These are phyloP conservation scores for Beta macrorhiza DNA, from an alignment of 179 eudicot species.

Conservation along the genomic window DNA sequence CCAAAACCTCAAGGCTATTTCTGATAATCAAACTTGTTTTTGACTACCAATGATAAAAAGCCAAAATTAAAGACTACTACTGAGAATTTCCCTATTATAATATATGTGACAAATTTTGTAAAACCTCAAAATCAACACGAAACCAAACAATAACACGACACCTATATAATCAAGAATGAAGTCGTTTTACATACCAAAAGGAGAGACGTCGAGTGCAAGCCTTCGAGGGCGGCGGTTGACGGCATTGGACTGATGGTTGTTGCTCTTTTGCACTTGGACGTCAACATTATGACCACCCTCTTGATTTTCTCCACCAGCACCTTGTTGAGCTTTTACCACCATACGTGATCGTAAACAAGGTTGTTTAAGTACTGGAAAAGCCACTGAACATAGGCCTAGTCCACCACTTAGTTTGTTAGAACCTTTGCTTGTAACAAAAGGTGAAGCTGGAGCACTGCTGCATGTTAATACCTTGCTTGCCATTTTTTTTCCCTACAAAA, in stretches of 20 bases:
- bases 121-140: no score
- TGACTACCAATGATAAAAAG: no score
- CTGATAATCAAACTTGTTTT: no score
- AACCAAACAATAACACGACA: no score
- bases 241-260: slow-evolving; percentile 27
- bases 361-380: slow-evolving; percentile 18
- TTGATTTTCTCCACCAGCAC: slow-evolving; percentile 36
- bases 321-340: slow-evolving; percentile 45
- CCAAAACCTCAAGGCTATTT: no score
- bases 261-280: slow-evolving; percentile 29
- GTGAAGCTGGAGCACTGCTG: slow-evolving; percentile 4
- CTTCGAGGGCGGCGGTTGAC: slow-evolving; percentile 50
- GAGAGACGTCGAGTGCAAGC: slow-evolving; percentile 46
- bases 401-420: slow-evolving; percentile 16
- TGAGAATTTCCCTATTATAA: no score
- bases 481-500: slow-evolving; percentile 18
- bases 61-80: no score
- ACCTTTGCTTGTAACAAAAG: slow-evolving; percentile 18
- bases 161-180: no score
- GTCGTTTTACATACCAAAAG: slow-evolving; percentile 50
- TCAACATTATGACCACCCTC: slow-evolving; percentile 39
- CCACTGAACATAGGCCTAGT: slow-evolving; percentile 15
- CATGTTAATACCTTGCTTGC: slow-evolving; percentile 32
- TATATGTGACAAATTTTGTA: no score
- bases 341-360: slow-evolving; percentile 6